These are phyloP conservation scores for Psilocybe tampanensis DNA, from an alignment of 768 basidiomycete species.

Conservation along the genomic window DNA sequence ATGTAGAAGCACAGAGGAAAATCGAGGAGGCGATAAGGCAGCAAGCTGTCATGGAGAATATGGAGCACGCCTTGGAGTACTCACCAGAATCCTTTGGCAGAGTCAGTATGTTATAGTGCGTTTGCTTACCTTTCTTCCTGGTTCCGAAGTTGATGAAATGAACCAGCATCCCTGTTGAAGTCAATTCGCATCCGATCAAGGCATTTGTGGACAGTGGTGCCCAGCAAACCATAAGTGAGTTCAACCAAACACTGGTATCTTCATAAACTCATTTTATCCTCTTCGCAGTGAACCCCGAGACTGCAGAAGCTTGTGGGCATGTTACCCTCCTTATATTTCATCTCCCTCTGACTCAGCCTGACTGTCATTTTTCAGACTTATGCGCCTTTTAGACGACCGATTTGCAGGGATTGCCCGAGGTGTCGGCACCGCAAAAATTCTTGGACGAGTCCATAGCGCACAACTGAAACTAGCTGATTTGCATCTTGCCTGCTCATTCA, in stretches of 20 bases:
- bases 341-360: not conserved
- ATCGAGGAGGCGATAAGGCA: constrained; percentile 95
- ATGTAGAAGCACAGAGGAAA: constrained; percentile 87
- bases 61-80: constrained; percentile 93
- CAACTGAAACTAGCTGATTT: constrained; percentile 89
- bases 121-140: constrained; percentile 15
- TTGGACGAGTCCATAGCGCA: constrained; percentile 92
- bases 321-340: constrained; percentile 22
- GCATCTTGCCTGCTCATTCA: constrained; percentile 87
- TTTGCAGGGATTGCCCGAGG: constrained; percentile 91
- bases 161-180: constrained; percentile 82
- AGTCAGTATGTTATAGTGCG: constrained; percentile 97
- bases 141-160: not conserved
- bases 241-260: not conserved
- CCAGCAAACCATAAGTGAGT: constrained; percentile 93
- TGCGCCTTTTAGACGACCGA: constrained; percentile 88
- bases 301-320: constrained; percentile 89
- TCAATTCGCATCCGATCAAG: constrained; percentile 88
- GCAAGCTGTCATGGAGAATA: constrained; percentile 88
- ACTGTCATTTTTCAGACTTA: constrained; percentile 55
- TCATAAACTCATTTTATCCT: not conserved
- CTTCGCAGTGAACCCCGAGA: constrained; percentile 81
- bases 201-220: constrained; percentile 99
- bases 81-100: constrained; percentile 92
- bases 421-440: constrained; percentile 92